Evolutionary conservation across 331 rosid species (phyloP).

Genomic region (Malus hybrid): DNA sequence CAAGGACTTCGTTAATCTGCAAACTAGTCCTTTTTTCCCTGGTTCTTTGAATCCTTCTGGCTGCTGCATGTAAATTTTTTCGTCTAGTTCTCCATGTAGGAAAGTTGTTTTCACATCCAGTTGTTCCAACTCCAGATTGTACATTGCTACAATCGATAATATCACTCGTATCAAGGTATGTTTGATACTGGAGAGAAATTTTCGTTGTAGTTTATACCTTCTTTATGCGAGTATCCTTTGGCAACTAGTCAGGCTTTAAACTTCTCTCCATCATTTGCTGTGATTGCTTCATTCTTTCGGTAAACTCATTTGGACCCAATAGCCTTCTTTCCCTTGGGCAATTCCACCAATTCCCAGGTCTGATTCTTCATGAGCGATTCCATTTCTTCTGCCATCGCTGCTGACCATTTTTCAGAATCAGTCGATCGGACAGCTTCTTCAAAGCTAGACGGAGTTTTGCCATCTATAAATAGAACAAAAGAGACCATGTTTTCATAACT

Average conservation of each 20-base stretch:
- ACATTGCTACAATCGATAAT: background rate
- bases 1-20: background rate
- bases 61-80: background rate
- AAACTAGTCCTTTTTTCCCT: background rate
- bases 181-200: background rate
- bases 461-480: too few relatives aligned
- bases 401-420: too few relatives aligned
- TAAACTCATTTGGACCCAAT: background rate
- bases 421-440: too few relatives aligned
- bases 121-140: background rate
- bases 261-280: background rate
- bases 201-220: background rate
- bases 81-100: background rate
- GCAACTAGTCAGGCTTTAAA: background rate
- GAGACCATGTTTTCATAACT: too few relatives aligned
- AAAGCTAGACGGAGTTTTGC: too few relatives aligned
- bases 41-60: background rate
- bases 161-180: background rate
- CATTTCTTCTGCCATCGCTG: background rate
- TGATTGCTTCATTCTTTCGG: background rate
- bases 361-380: background rate
- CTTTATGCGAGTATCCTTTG: background rate
- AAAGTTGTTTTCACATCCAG: background rate
- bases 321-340: background rate
- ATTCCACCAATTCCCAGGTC: background rate